phyloP scores from a whole-genome alignment of 768 basidiomycete species.

The Macrolepiota albuminosa region DNA sequence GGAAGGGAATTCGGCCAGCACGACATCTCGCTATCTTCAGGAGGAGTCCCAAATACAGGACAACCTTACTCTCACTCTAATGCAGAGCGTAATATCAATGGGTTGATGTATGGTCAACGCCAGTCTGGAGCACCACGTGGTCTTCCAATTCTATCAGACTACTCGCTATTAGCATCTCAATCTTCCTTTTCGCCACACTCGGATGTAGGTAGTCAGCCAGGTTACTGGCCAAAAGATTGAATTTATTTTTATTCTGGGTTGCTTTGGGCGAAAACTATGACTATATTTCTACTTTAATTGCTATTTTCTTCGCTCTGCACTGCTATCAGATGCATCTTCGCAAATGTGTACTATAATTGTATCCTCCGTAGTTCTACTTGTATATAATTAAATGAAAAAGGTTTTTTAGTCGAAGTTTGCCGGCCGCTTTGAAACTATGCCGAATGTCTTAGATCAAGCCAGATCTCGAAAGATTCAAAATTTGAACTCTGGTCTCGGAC shows the following conservation, averaged over 20 bases:
- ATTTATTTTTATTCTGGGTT: neutral
- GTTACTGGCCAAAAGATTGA: slow-evolving; percentile 18
- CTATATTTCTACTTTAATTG: neutral
- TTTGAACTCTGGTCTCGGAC: neutral
- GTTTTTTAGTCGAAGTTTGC: neutral
- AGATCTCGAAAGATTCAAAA: neutral
- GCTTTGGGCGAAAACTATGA: neutral
- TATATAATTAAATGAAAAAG: neutral
- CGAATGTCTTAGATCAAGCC: neutral
- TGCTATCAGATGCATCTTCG: slow-evolving; percentile 1
- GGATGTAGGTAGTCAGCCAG: slow-evolving; percentile 8
- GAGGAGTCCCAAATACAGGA: slow-evolving; percentile 20
- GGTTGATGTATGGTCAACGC: slow-evolving; percentile 14
- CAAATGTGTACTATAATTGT: neutral
- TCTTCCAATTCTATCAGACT: slow-evolving; percentile 16
- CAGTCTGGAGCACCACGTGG: slow-evolving; percentile 14
- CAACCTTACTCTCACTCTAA: slow-evolving; percentile 17
- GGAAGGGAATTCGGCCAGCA: slow-evolving; percentile 19
- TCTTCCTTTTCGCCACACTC: slow-evolving; percentile 8
- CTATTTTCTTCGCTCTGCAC: neutral
- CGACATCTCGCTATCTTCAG: slow-evolving; percentile 20
- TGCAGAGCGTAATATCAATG: slow-evolving; percentile 11
- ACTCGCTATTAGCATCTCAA: slow-evolving; percentile 13
- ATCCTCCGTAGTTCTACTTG: neutral
- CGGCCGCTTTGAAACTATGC: neutral